These are phyloP conservation scores for Eudorina sp. DNA, from an alignment of 139 green algal genomes.

Conservation along the genomic window DNA sequence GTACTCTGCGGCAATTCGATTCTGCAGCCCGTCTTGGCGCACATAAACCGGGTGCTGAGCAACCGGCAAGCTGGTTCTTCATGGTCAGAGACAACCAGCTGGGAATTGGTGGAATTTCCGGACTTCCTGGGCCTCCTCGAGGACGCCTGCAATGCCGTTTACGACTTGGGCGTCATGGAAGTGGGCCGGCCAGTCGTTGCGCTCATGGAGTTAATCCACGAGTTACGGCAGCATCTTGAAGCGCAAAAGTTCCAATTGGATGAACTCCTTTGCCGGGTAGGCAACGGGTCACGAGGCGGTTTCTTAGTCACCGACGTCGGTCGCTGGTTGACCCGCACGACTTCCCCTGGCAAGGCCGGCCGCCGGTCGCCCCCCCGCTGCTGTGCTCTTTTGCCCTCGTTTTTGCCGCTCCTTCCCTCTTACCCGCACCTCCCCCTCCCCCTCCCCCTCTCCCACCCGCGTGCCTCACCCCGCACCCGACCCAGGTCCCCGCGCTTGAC, in stretches of 20 bases:
- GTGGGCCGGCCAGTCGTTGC: not conserved
- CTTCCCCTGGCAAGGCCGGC: too few relatives aligned
- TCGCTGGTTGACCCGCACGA: too few relatives aligned
- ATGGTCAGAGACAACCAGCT: conserved; percentile 31
- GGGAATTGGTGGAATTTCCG: conserved; percentile 40
- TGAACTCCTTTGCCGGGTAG: not conserved
- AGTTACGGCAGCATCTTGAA: conserved; percentile 27
- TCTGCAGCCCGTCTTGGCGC: conserved; percentile 14
- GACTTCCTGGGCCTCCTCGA: conserved; percentile 44
- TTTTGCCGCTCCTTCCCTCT: not conserved
- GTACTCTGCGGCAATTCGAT: not conserved
- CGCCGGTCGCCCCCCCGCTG: too few relatives aligned
- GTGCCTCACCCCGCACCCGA: not conserved
- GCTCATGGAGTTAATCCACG: conserved; percentile 39
- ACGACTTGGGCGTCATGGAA: conserved; percentile 43
- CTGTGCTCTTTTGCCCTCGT: not conserved
- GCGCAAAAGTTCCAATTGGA: not conserved
- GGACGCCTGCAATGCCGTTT: not conserved
- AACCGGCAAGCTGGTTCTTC: conserved; percentile 10
- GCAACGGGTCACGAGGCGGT: not conserved
- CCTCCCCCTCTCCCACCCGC: not conserved
- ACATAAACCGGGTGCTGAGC: conserved; percentile 40
- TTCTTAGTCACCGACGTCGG: too few relatives aligned
- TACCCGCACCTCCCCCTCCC: not conserved
- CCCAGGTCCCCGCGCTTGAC: conserved; percentile 45